Evolutionary conservation across 2,329 filamentous ascomycete genomes (phyloP), one percentile per base, ranked within the genome.

Genomic region (Rutstroemia sp.): DNA sequence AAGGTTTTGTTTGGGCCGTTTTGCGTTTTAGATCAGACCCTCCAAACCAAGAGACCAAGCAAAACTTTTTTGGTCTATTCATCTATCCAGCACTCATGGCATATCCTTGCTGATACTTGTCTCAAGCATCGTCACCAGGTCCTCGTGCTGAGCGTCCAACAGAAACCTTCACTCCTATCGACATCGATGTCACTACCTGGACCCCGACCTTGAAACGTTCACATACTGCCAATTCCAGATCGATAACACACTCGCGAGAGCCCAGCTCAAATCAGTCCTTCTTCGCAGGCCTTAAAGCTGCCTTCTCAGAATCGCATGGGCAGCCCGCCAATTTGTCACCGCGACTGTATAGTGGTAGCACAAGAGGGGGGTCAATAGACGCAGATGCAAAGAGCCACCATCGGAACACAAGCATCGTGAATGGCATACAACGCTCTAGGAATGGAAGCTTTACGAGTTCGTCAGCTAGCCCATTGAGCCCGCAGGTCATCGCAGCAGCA

Each of bases 391-490:
- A 83, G 67, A 72, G 64, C 73, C 77, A 99, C 71, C 91, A 97
- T 73, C 86, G 94, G 55, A 91, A 99, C 75, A 95, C 92, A 0
- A 97, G 92, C 49, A 96, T 97, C 65, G 92, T 97, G 57, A 89
- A 97, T 82, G 92, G 94, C 67, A 86, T 95, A 64, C 92, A 96
- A 71, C 94, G 99, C 73, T 87, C 81, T 65, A 79, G 92, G 73
- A 95, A 95, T 79, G 88, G 91, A 65, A 96, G 92, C 74, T 83
- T 87, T 67, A 83, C 85, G 62, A 91, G 89, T 69, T 83, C 88
- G 56, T 82, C 87, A 38, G 86, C 87, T 27, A 95, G 88, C 71
- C 92, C 92, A 57, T 77, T 96, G 66, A 95, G 89, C 71, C 89
- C 91, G 54, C 88, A 95, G 71, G 85, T 91, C 71, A 91, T 92